Base-by-base conservation (phyloP, 306 rosid genomes). In the Boehmeria nivea region DNA sequence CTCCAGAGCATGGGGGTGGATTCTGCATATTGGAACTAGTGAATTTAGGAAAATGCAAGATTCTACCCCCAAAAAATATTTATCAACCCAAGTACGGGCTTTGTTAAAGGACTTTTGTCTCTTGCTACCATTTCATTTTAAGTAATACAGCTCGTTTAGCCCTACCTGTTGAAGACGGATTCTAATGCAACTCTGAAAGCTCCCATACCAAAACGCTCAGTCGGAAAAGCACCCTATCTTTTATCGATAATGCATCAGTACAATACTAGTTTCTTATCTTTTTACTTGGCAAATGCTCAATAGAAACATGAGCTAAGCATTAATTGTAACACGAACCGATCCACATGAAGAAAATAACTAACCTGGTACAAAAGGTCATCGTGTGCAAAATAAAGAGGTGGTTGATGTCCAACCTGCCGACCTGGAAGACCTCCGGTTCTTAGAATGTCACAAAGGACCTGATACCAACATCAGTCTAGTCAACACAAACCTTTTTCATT, bases 291-390 rank as follows among this genome's bases (percentile, higher is more conserved):
- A 67, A 34, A 12, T 40, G 33, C 23, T 55, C 54, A 57, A 71
- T 7, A 45, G 11, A 40, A 17, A 16, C 3, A 44, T 42, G 42
- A n/a, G 74, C 50, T 36, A 20, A 71, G 51, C 59, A 50, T 36
- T 25, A 34, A 14, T 43, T 67, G 31, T 9, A 20, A 40, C 45
- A 40, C 2, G 9, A 14, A 25, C 19, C 31, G 36, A 56, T 37
- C 12, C 7, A 46, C 20, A 62, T 6, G 36, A 14, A 10, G 12
- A n/a, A 15, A 17, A 26, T 58, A 71, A 72, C 78, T 66, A 71
- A 82, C 98, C 95, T 90, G 98, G 66, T 87, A 90, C 26, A 74
- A 76, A 72, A 90, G 91, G 79, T 90, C 95, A 63, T 90, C 98
- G 42, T 78, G 81, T 46, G 95, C 90, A 71, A 90, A 82, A 69